phyloP scores from a whole-genome alignment of 177 flowering plant genomes.

The Vitis hybrid region DNA sequence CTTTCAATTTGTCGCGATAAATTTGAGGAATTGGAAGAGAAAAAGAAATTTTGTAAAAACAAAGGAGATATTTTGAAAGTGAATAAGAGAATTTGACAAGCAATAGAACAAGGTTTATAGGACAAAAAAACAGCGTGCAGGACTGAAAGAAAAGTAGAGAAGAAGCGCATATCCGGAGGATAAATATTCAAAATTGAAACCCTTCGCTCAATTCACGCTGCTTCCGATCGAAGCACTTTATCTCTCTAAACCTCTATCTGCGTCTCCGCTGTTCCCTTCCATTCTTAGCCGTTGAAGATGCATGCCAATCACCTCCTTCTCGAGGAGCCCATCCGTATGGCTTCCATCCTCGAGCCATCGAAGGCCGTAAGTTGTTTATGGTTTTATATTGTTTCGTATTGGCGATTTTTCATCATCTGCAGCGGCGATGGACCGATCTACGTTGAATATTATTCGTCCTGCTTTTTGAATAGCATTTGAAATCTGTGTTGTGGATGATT shows the following conservation, averaged over 20 bases:
- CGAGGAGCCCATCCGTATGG: constrained; percentile 93
- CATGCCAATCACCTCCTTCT: constrained; percentile 74
- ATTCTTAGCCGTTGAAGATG: constrained; percentile 35
- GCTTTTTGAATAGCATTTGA: not conserved
- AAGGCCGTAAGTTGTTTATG: constrained; percentile 46
- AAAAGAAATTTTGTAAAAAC: too few species aligned
- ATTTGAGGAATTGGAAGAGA: too few species aligned
- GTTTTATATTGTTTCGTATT: not conserved
- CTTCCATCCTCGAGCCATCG: constrained; percentile 91
- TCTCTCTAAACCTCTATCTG: not conserved
- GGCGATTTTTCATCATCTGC: too few species aligned
- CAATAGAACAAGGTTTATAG: too few species aligned
- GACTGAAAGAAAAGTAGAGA: too few species aligned
- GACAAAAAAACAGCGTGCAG: too few species aligned
- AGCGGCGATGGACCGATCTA: too few species aligned
- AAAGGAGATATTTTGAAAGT: too few species aligned
- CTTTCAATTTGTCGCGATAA: too few species aligned
- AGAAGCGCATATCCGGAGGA: too few species aligned
- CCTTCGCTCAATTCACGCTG: constrained; percentile 5
- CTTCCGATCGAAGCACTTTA: not conserved
- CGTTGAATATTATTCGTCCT: too few species aligned
- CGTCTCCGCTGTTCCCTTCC: not conserved
- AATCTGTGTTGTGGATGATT: not conserved
- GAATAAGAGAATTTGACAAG: too few species aligned
- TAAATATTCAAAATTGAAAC: not conserved